A percentile compares a stretch with the other conserved stretches of the same genome.
Evolutionary conservation across 805 yeast species (phyloP).

Genomic region (Scheffersomyces ergatensis): DNA sequence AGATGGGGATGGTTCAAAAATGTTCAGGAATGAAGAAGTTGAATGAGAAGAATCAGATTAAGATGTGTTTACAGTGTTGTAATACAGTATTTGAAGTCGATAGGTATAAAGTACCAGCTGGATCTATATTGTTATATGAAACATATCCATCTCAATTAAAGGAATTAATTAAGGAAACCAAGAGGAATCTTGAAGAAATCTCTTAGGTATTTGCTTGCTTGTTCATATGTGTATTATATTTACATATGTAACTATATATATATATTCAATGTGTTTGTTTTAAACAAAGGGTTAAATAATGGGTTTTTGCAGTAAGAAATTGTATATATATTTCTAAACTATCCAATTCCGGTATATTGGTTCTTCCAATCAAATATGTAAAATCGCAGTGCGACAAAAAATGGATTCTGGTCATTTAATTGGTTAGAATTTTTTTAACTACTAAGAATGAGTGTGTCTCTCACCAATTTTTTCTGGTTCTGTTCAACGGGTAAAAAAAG

Average conservation of each 20-base stretch:
- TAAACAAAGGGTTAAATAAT: too few species aligned
- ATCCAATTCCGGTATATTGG: too few species aligned
- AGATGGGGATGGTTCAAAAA: neutral
- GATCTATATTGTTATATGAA: constrained; percentile 19
- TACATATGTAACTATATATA: neutral
- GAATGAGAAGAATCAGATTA: constrained; percentile 20
- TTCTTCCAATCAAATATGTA: too few species aligned
- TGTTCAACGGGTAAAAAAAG: too few species aligned
- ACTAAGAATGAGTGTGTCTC: too few species aligned
- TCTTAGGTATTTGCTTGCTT: neutral
- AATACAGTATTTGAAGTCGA: constrained; percentile 11
- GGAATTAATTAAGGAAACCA: constrained; percentile 15
- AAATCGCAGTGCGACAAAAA: too few species aligned
- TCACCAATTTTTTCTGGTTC: too few species aligned
- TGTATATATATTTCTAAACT: too few species aligned
- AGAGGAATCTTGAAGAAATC: constrained; percentile 8
- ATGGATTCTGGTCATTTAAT: too few species aligned
- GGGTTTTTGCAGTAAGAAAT: too few species aligned
- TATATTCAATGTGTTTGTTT: neutral
- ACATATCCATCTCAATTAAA: constrained; percentile 18
- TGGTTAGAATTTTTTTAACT: too few species aligned
- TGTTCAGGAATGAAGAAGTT: constrained; percentile 16
- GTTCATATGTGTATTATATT: too few species aligned
- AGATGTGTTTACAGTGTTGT: constrained; percentile 31
- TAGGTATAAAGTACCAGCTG: constrained; percentile 13